Evolutionary conservation across 148 eudicot genomes (phyloP), one percentile per base, ranked within the genome.

Genomic region (Silene uniflora): DNA sequence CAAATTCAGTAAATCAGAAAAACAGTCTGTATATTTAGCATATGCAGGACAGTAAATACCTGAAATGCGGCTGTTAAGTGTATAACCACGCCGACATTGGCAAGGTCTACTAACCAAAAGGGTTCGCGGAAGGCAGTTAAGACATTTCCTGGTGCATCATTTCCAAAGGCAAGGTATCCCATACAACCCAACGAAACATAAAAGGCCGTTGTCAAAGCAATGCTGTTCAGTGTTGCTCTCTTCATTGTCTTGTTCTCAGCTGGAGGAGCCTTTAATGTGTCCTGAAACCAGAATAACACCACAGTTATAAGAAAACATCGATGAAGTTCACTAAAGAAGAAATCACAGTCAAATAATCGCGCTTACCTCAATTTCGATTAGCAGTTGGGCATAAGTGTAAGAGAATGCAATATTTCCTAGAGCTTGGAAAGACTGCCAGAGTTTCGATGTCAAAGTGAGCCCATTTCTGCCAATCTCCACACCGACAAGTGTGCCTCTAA

Each of bases 391-490:
- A 42, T 80, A 80, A 17, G 79, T 76, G 79, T 80, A 80, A 39
- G 83, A 75, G 64, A 80, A 80, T 39, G 83, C 83, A 72, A 80
- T 80, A 19, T 80, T 80, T 2, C 83, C 83, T 10, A 80, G 79
- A 54, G 83, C 83, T 80, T 80, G 83, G 25, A 80, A 80, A 22
- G 72, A 75, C n/a, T 80, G 75, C 83, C 83, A 80, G 60, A 80
- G 64, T 67, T 76, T 80, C 3, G 75, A 42, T 19, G 76, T 9
- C 73, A 72, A 63, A 42, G 73, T 75, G 16, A 68, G 69, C 4
- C 68, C 78, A 47, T 74, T 68, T 19, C 12, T 46, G 63, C 78
- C 74, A 12, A 74, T 13, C 64, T 80, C 56, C 3, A 75, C 78
- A 61, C 82, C 82, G 6, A 75, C 65, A 35, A 80, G 18, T 54